A percentile compares a stretch with the other conserved stretches of the same genome.
Conservation (phyloP, 768 basidiomycete genomes). For the Ephemerocybe angulata region DNA sequence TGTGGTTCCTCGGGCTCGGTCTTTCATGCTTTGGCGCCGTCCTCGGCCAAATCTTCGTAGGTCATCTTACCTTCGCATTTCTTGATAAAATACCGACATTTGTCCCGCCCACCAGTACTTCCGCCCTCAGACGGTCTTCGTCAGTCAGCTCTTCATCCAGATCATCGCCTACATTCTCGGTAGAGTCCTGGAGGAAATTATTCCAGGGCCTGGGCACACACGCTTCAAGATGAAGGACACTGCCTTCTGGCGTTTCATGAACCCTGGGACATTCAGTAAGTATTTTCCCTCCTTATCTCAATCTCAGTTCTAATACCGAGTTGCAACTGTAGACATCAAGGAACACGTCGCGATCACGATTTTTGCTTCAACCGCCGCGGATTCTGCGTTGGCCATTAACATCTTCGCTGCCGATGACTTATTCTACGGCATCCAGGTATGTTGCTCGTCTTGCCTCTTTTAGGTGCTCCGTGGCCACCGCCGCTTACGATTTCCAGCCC, state of each 20-base stretch:
- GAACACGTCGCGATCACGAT: conserved; percentile 64
- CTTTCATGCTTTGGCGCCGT: conserved; percentile 56
- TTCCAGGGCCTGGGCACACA: conserved; percentile 29
- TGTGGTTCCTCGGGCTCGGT: conserved; percentile 53
- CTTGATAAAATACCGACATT: not conserved
- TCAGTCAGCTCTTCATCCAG: conserved; percentile 48
- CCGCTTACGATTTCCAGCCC: conserved; percentile 19
- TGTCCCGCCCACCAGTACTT: conserved; percentile 37
- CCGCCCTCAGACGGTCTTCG: conserved; percentile 48
- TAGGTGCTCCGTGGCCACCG: not conserved
- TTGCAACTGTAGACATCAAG: conserved; percentile 41
- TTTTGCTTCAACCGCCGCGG: conserved; percentile 56
- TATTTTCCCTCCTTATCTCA: not conserved
- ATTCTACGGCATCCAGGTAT: conserved; percentile 40
- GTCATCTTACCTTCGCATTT: conserved; percentile 12
- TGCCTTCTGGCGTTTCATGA: conserved; percentile 52
- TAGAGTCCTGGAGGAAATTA: conserved; percentile 36
- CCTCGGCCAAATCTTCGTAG: conserved; percentile 45
- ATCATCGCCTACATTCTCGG: conserved; percentile 53
- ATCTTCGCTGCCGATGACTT: conserved; percentile 55
- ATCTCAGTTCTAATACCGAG: not conserved
- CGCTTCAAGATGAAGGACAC: conserved; percentile 29
- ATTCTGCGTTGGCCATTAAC: conserved; percentile 54
- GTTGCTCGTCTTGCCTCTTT: not conserved
- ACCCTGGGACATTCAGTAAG: conserved; percentile 61